Conservation (phyloP, 2,329 filamentous ascomycete genomes). For the Coniosporium tulheliwenetii region DNA sequence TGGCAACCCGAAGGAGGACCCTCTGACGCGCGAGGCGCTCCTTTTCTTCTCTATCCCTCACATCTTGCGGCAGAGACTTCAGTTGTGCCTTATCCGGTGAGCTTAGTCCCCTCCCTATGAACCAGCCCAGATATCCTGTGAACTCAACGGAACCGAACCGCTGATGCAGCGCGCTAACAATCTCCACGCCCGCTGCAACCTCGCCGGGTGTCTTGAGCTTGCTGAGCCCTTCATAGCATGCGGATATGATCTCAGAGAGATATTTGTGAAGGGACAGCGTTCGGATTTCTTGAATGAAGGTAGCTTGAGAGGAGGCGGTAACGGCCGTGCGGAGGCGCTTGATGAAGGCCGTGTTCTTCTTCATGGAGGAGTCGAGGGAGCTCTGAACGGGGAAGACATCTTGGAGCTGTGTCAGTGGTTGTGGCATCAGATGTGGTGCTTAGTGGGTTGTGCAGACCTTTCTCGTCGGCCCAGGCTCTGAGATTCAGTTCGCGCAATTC, state of each 20-base stretch:
- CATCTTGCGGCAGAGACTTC: slow-evolving; percentile 63
- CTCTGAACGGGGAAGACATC: slow-evolving; percentile 64
- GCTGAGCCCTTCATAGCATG: slow-evolving; percentile 86
- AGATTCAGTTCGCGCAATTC: slow-evolving; percentile 82
- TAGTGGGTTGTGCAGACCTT: slow-evolving; percentile 39
- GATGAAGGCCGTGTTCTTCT: slow-evolving; percentile 97
- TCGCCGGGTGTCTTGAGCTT: slow-evolving; percentile 85
- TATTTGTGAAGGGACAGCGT: slow-evolving; percentile 90
- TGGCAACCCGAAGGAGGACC: slow-evolving; percentile 73
- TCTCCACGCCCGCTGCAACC: slow-evolving; percentile 79
- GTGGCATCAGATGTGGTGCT: slow-evolving; percentile 1
- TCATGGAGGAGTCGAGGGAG: slow-evolving; percentile 83
- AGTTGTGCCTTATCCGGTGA: slow-evolving; percentile 76
- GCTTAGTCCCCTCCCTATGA: slow-evolving; percentile 77
- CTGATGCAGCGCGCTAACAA: slow-evolving; percentile 89
- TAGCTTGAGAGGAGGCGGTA: slow-evolving; percentile 60
- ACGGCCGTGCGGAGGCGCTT: slow-evolving; percentile 87
- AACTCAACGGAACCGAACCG: slow-evolving; percentile 84
- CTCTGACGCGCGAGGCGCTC: slow-evolving; percentile 78
- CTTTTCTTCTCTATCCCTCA: slow-evolving; percentile 89
- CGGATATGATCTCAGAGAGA: slow-evolving; percentile 89
- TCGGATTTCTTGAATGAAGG: slow-evolving; percentile 80
- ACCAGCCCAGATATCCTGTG: slow-evolving; percentile 82
- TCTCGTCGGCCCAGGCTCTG: slow-evolving; percentile 77
- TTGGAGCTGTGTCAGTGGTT: slow-evolving; percentile 22